Conservation (phyloP, 2,329 filamentous ascomycete genomes). For the Beauveria pseudobassiana region DNA sequence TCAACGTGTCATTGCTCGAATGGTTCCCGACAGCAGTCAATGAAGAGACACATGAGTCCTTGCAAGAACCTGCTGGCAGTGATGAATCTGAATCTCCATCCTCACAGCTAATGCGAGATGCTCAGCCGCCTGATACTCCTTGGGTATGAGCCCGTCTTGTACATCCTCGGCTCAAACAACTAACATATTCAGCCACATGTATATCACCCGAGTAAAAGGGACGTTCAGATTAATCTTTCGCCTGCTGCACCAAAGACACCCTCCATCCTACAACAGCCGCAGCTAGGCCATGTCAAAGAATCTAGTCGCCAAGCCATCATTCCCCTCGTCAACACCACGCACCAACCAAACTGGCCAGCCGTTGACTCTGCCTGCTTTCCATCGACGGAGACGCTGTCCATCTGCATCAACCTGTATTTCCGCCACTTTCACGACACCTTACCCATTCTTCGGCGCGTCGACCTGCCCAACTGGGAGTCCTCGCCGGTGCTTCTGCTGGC, state of each 20-base stretch:
- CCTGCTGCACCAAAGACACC: neutral
- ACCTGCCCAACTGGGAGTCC: neutral
- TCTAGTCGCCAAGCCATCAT: constrained; percentile 1
- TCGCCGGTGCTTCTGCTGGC: constrained; percentile 7
- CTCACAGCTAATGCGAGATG: constrained; percentile 2
- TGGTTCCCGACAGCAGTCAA: neutral
- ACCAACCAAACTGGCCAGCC: neutral
- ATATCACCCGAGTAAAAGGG: constrained; percentile 4
- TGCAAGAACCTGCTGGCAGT: neutral
- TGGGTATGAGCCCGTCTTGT: neutral
- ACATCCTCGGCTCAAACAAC: neutral
- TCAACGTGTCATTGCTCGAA: neutral
- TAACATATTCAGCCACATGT: constrained; percentile 3
- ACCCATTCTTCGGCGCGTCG: neutral
- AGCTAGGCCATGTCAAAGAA: neutral
- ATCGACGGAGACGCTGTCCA: neutral
- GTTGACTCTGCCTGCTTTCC: constrained; percentile 1
- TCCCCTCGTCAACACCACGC: neutral
- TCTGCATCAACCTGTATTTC: constrained; percentile 8
- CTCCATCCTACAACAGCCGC: neutral
- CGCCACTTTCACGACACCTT: constrained; percentile 8
- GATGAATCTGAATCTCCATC: neutral
- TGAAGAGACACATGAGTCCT: neutral
- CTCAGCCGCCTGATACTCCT: constrained; percentile 5
- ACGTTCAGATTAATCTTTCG: constrained; percentile 1